These are phyloP conservation scores for Porcisia hertigi DNA, from an alignment of 208 protist genomes.

Conservation along the genomic window DNA sequence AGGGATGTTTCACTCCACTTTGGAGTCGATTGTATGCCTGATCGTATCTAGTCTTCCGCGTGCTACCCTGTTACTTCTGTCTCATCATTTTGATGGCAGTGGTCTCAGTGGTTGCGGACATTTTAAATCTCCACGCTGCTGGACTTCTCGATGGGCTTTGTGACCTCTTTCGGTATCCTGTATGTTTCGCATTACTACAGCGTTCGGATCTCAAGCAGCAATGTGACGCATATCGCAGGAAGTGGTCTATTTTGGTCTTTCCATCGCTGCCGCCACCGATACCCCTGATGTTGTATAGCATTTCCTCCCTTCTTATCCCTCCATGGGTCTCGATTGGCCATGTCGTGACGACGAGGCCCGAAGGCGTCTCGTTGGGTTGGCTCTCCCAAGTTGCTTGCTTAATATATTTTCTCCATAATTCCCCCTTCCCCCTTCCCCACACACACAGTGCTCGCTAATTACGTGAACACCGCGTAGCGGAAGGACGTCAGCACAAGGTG, in stretches of 20 bases:
- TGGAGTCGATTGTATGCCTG: conserved; percentile 2
- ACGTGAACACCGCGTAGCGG: neutral
- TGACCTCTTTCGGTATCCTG: neutral
- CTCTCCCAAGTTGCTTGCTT: neutral
- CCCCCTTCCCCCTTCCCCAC: neutral
- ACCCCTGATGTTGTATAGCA: neutral
- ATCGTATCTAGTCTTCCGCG: conserved; percentile 1
- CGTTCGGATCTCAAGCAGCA: conserved; percentile 1
- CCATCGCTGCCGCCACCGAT: neutral
- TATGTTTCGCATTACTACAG: conserved; percentile 14
- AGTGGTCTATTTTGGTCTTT: neutral
- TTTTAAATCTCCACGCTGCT: conserved; percentile 2
- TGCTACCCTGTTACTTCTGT: neutral
- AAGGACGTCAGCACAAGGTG: neutral
- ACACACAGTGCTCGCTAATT: neutral
- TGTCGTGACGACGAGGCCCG: neutral
- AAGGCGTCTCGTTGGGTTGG: neutral
- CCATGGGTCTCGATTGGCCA: neutral
- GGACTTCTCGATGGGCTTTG: conserved; percentile 4
- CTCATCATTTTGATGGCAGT: conserved; percentile 1
- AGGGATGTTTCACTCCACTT: conserved; percentile 12
- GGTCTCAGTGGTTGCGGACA: neutral
- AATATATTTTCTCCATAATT: neutral
- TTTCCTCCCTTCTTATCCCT: neutral
- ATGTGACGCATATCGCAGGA: neutral